phyloP scores from a whole-genome alignment of 2,329 filamentous ascomycete genomes.

The Fusarium neocosmosporiellum region DNA sequence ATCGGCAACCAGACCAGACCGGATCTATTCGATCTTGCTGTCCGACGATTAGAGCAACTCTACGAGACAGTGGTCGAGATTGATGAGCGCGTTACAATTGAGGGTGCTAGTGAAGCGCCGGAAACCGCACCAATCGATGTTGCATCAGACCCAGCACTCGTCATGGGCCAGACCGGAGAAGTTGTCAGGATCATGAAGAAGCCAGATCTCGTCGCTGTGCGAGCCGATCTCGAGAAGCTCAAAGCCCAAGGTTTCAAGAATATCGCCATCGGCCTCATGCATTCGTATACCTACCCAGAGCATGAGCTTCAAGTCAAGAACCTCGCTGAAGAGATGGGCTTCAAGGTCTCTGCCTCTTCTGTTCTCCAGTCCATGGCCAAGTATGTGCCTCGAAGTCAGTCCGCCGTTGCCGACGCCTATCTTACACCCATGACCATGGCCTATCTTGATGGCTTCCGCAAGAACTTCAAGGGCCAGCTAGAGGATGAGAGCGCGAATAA shows the following conservation, averaged over 20 bases:
- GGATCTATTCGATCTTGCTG: slow-evolving; percentile 78
- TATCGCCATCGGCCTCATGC: slow-evolving; percentile 73
- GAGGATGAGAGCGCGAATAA: slow-evolving; percentile 44
- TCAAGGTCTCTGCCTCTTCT: slow-evolving; percentile 52
- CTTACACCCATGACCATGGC: slow-evolving; percentile 54
- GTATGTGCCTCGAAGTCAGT: slow-evolving; percentile 56
- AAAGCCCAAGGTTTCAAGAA: slow-evolving; percentile 68
- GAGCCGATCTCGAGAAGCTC: slow-evolving; percentile 67
- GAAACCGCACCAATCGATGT: slow-evolving; percentile 60
- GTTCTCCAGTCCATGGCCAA: slow-evolving; percentile 57
- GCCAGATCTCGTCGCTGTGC: slow-evolving; percentile 66
- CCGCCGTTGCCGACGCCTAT: slow-evolving; percentile 57
- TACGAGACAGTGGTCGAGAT: slow-evolving; percentile 78
- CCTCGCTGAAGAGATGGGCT: slow-evolving; percentile 55
- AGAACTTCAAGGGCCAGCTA: slow-evolving; percentile 40
- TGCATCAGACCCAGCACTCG: slow-evolving; percentile 63
- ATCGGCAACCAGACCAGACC: slow-evolving; percentile 81
- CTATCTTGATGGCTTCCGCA: slow-evolving; percentile 50
- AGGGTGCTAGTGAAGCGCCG: slow-evolving; percentile 79
- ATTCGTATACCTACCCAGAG: slow-evolving; percentile 72
- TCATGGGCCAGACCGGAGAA: slow-evolving; percentile 75
- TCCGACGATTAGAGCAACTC: slow-evolving; percentile 74
- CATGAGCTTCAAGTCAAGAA: slow-evolving; percentile 59
- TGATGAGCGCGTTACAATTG: slow-evolving; percentile 79
- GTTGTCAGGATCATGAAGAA: slow-evolving; percentile 73